Percentiles rank a stretch among this genome's conserved stretches.
These are phyloP conservation scores for Oenanthe javanica DNA, from an alignment of 140 eudicot species.

Conservation along the genomic window DNA sequence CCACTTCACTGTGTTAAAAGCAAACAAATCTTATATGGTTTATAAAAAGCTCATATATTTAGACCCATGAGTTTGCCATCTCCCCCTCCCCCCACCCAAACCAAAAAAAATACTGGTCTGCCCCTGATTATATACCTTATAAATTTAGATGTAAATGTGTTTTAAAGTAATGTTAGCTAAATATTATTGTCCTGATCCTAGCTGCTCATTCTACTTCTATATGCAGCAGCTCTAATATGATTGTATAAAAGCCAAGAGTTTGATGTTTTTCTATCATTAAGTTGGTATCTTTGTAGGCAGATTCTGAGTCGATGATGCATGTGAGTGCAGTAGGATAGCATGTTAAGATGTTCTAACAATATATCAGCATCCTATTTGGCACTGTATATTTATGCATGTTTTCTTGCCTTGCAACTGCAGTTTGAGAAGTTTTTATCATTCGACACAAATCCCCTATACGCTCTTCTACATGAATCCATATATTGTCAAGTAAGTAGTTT, in stretches of 20 bases:
- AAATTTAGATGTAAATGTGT: neutral
- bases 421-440: conserved; percentile 66
- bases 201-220: neutral
- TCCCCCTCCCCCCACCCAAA: neutral
- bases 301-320: neutral
- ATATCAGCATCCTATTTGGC: neutral
- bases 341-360: neutral
- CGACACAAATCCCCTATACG: conserved; percentile 77
- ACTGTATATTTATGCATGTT: conserved; percentile 3
- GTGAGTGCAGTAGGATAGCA: neutral
- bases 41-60: neutral
- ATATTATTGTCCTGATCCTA: neutral
- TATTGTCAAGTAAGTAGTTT: conserved; percentile 65
- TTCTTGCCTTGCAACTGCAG: conserved; percentile 33
- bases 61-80: neutral
- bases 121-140: neutral
- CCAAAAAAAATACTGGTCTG: neutral
- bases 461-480: conserved; percentile 79
- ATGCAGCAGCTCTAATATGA: neutral
- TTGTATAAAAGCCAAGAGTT: neutral
- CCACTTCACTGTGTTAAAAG: neutral
- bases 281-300: neutral
- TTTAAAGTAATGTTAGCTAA: neutral
- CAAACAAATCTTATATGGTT: neutral
- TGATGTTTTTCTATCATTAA: neutral